A percentile compares a stretch with the other conserved stretches of the same genome.
These are phyloP conservation scores for Ensete ventricosum DNA, from an alignment of 176 grass and related monocot genomes.

Conservation along the genomic window DNA sequence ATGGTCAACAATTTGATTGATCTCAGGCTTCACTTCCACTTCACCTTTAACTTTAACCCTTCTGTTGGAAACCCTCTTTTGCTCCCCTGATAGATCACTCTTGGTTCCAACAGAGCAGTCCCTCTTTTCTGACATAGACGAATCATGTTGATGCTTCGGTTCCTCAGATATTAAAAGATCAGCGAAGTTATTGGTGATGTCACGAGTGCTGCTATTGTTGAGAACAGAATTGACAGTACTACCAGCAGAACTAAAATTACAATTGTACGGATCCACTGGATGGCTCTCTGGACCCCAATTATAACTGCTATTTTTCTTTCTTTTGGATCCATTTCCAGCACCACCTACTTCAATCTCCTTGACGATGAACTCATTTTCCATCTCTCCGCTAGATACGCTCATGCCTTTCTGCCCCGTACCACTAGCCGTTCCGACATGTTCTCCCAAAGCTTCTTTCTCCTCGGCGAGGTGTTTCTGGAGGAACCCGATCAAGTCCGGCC, in stretches of 20 bases:
- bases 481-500: conserved; percentile 20
- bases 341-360: conserved; percentile 23
- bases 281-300: neutral
- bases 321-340: conserved; percentile 7
- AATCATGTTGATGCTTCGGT: conserved; percentile 4
- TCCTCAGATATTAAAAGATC: conserved; percentile 4
- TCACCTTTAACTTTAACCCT: conserved; percentile 12
- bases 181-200: neutral
- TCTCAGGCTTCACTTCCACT: conserved; percentile 8
- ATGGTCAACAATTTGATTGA: neutral
- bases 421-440: neutral
- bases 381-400: neutral
- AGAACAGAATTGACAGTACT: neutral
- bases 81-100: neutral
- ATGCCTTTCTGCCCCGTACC: neutral
- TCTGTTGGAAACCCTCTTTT: neutral
- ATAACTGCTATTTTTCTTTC: conserved; percentile 1
- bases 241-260: conserved; percentile 4
- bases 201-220: neutral
- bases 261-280: conserved; percentile 7
- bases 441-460: conserved; percentile 1
- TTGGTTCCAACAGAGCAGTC: conserved; percentile 8
- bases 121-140: conserved; percentile 5
- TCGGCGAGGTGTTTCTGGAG: conserved; percentile 14
- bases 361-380: conserved; percentile 16